Evolutionary conservation across 2,329 filamentous ascomycete genomes (phyloP), one percentile per base, ranked within the genome.

Genomic region (Chaetoscypha palmicola): DNA sequence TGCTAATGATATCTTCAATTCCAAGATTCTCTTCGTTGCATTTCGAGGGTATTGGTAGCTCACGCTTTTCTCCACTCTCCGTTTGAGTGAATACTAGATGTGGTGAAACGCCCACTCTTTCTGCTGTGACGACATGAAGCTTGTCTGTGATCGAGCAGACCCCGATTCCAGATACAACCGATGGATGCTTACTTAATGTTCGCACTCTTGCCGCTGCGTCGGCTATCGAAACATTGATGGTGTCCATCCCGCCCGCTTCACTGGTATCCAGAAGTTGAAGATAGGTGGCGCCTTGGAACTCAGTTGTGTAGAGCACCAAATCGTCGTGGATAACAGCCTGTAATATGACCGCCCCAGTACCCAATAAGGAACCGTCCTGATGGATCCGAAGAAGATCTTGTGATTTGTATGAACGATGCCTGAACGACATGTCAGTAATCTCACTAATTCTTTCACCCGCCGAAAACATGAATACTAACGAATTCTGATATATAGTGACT

Each of bases 1-100:
- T 52, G 41, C 58, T 62, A 23, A 50, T 47, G 12, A 61, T 45
- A 22, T 52, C 51, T 42, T 55, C 56, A 20, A 55, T 36, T 20
- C 43, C 17, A 16, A 44, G 23, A 3, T 26, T 19, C 2, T 24
- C 37, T 9, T 40, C 16, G 4, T 23, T 37, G 26, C 40, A 26
- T 11, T 19, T 32, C 5, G 36, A 16, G 9, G 51, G 38, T 17
- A 56, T 38, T 20, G 28, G 38, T 22, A 57, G 21, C n/a, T 40
- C 31, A 14, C 41, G 42, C 17, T 12, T 32, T 24, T 22, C 22
- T n/a, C 22, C 32, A 8, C 38, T 45, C n/a, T 26, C 11, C 16
- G 55, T 32, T 4, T 53, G 34, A 37, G 49, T 43, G 30, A 61
- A 55, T 20, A 38, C 46, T 4, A 61, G 28, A 2, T 24, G 45